These are phyloP conservation scores for Pezizomycotina sp. DNA, from an alignment of 2,329 filamentous ascomycete genomes.

Conservation along the genomic window DNA sequence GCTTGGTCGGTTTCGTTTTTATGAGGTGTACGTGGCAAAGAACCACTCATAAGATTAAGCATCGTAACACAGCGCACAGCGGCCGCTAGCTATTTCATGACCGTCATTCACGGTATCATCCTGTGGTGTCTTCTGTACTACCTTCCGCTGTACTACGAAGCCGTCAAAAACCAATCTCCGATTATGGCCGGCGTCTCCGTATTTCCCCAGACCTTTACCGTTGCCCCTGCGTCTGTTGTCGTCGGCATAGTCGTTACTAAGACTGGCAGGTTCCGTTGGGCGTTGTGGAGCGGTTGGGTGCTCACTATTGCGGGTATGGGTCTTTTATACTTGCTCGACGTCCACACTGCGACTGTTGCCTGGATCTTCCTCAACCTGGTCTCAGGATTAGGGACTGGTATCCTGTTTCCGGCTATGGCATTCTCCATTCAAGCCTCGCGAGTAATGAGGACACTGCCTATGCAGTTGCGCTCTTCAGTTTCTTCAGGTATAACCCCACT, in stretches of 20 bases:
- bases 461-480: conserved; percentile 48
- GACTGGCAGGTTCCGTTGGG: conserved; percentile 44
- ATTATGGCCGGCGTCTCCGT: conserved; percentile 40
- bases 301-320: conserved; percentile 44
- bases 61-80: conserved; percentile 37
- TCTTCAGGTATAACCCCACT: too few relatives aligned
- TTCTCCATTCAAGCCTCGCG: conserved; percentile 46
- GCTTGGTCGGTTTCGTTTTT: conserved; percentile 39
- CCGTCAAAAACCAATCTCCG: conserved; percentile 38
- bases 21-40: conserved; percentile 37
- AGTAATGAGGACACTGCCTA: conserved; percentile 42
- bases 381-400: conserved; percentile 44
- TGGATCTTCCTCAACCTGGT: conserved; percentile 48
- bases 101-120: conserved; percentile 42
- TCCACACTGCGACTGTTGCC: conserved; percentile 35
- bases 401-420: conserved; percentile 47
- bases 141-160: conserved; percentile 37
- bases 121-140: conserved; percentile 42
- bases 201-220: conserved; percentile 45
- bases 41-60: conserved; percentile 35
- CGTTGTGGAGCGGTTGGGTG: conserved; percentile 45
- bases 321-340: conserved; percentile 36
- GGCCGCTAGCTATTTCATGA: conserved; percentile 36
- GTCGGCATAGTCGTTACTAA: conserved; percentile 40
- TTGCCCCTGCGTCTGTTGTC: conserved; percentile 43